These are phyloP conservation scores for Candida maris DNA, from an alignment of 805 yeast genomes.

Conservation along the genomic window DNA sequence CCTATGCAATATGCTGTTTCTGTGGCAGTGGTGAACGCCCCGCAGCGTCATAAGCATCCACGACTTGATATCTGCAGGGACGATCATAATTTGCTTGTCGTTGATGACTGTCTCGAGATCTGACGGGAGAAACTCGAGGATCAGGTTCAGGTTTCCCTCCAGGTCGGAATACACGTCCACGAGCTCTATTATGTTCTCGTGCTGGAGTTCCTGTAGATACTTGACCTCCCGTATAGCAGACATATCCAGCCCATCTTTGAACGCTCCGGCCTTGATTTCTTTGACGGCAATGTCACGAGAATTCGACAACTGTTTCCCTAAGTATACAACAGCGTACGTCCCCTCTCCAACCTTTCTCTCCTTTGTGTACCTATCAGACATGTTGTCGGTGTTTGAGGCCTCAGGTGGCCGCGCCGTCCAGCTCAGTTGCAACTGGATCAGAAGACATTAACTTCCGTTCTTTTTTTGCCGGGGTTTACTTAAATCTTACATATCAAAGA, in stretches of 20 bases:
- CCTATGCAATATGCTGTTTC: slow-evolving; percentile 85
- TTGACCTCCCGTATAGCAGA: slow-evolving; percentile 93
- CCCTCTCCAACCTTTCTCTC: slow-evolving; percentile 97
- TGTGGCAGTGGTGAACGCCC: slow-evolving; percentile 93
- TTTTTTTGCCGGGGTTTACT: no score
- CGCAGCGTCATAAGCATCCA: slow-evolving; percentile 94
- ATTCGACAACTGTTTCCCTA: slow-evolving; percentile 63
- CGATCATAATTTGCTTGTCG: slow-evolving; percentile 70
- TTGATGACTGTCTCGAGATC: slow-evolving; percentile 89
- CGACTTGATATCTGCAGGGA: slow-evolving; percentile 83
- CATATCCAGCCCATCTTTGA: slow-evolving; percentile 97
- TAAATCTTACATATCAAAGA: no score
- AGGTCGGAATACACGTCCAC: slow-evolving; percentile 78
- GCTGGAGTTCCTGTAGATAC: slow-evolving; percentile 76
- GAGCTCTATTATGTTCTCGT: slow-evolving; percentile 79
- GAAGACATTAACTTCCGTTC: no score
- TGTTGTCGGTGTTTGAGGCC: no score
- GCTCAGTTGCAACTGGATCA: no score
- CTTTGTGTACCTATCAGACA: slow-evolving; percentile 31
- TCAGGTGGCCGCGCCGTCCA: no score
- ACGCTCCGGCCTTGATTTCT: slow-evolving; percentile 90
- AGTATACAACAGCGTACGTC: slow-evolving; percentile 93
- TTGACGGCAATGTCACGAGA: slow-evolving; percentile 78
- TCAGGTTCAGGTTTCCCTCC: slow-evolving; percentile 67
- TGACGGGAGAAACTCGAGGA: slow-evolving; percentile 88